Conservation (phyloP, 2,329 filamentous ascomycete genomes). For the Thielaviopsis ethacetica region DNA sequence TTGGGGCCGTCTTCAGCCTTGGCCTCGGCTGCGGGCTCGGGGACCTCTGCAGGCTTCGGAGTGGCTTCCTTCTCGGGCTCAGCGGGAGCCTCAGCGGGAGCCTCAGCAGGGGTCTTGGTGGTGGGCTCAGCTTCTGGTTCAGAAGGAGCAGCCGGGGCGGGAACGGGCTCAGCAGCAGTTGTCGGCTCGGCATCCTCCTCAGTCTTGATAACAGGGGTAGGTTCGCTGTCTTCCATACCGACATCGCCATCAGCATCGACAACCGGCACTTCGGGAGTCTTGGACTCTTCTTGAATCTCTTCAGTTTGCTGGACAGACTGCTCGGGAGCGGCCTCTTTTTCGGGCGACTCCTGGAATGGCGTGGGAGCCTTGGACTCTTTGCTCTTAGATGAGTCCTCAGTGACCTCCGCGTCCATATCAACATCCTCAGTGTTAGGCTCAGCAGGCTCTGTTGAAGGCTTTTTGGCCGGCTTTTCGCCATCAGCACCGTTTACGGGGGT, state of each 20-base stretch:
- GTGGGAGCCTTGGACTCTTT: slow-evolving; percentile 13
- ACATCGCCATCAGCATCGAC: slow-evolving; percentile 20
- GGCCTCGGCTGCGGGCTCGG: slow-evolving; percentile 7
- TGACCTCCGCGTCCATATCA: slow-evolving; percentile 18
- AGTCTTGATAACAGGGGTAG: slow-evolving; percentile 24
- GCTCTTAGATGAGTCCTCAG: slow-evolving; percentile 12
- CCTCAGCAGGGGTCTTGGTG: slow-evolving; percentile 1
- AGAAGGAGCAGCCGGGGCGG: slow-evolving; percentile 19
- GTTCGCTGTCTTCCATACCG: slow-evolving; percentile 29
- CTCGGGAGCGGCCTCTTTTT: slow-evolving; percentile 15
- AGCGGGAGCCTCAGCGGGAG: slow-evolving; percentile 10
- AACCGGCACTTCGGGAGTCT: background rate
- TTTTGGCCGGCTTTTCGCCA: slow-evolving; percentile 18
- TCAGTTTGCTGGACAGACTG: slow-evolving; percentile 12
- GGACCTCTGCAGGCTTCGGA: slow-evolving; percentile 3
- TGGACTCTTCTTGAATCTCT: background rate
- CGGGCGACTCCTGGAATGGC: slow-evolving; percentile 15
- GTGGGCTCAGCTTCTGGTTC: slow-evolving; percentile 16
- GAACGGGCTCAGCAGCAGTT: slow-evolving; percentile 19
- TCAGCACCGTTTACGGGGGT: slow-evolving; percentile 23
- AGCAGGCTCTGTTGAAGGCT: slow-evolving; percentile 16
- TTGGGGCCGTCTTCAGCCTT: slow-evolving; percentile 14
- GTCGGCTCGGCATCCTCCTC: slow-evolving; percentile 15
- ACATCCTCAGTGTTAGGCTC: slow-evolving; percentile 31
- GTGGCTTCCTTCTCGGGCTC: slow-evolving; percentile 9